These are phyloP conservation scores for Fusarium tuaranense DNA, from an alignment of 2,329 filamentous ascomycete genomes.

Conservation along the genomic window DNA sequence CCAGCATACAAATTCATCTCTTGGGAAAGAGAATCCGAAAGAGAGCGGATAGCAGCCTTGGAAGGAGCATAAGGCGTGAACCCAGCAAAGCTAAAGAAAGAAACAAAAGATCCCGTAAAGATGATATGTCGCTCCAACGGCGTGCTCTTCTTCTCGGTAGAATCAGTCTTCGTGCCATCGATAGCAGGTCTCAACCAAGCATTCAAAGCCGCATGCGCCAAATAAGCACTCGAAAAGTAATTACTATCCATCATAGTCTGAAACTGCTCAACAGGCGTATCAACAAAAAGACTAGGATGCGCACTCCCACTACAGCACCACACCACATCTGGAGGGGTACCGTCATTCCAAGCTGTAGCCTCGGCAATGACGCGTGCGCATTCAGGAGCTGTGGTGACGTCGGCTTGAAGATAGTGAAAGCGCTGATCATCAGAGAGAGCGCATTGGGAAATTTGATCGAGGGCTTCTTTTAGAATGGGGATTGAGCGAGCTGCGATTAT, in stretches of 20 bases:
- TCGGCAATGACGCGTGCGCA: constrained; percentile 21
- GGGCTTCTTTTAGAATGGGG: constrained; percentile 7
- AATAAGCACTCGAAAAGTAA: constrained; percentile 34
- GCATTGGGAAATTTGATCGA: constrained; percentile 15
- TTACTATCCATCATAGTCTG: constrained; percentile 39
- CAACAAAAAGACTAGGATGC: constrained; percentile 30
- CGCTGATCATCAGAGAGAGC: constrained; percentile 12
- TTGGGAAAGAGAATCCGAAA: constrained; percentile 31
- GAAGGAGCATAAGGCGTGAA: constrained; percentile 30
- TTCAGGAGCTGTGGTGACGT: constrained; percentile 21
- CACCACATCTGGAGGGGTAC: constrained; percentile 7
- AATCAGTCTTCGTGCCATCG: background rate
- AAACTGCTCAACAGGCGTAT: constrained; percentile 29
- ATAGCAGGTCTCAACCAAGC: constrained; percentile 20
- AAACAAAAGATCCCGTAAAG: constrained; percentile 34
- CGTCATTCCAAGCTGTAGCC: constrained; percentile 22
- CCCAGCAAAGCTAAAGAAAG: constrained; percentile 27
- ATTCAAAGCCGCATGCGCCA: constrained; percentile 32
- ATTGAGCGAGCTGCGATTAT: constrained; percentile 21
- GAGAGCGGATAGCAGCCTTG: constrained; percentile 27
- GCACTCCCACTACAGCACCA: constrained; percentile 36
- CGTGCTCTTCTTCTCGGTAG: background rate
- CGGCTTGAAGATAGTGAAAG: constrained; percentile 16
- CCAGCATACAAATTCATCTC: constrained; percentile 34
- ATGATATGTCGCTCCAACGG: constrained; percentile 18